Percentiles rank a stretch among this genome's conserved stretches.
These are phyloP conservation scores for Elsinoe perseae DNA, from an alignment of 2,329 filamentous ascomycete genomes.

Conservation along the genomic window DNA sequence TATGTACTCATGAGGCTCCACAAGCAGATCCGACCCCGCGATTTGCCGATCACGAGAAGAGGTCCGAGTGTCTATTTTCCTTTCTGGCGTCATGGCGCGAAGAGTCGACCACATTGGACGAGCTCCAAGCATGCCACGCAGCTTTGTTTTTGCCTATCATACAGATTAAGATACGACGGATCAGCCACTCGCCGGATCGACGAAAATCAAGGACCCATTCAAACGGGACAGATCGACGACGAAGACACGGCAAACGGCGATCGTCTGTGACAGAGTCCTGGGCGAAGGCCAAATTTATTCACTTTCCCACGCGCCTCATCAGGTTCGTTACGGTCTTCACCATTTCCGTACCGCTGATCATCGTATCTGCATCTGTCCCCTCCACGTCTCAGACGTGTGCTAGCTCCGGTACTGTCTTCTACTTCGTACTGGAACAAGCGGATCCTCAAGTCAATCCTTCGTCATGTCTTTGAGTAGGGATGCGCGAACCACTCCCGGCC, in stretches of 20 bases:
- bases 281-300: not conserved
- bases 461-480: not conserved
- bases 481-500: constrained; percentile 4
- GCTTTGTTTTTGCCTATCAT: not conserved
- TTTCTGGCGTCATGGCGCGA: constrained; percentile 4
- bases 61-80: not conserved
- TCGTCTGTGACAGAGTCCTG: not conserved
- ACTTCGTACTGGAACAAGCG: not conserved
- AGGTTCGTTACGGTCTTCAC: too few relatives aligned
- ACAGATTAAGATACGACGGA: not conserved
- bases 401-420: not conserved
- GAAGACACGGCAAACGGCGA: not conserved
- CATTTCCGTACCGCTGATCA: constrained; percentile 5
- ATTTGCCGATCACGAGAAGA: not conserved
- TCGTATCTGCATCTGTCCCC: constrained; percentile 4
- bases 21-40: constrained; percentile 1
- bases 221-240: constrained; percentile 7
- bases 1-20: too few relatives aligned
- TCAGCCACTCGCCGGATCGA: not conserved
- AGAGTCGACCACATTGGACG: not conserved
- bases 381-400: constrained; percentile 4
- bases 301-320: not conserved
- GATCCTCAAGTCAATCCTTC: constrained; percentile 1
- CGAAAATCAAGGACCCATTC: not conserved
- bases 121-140: not conserved